Base-by-base conservation (phyloP, 345 rosid species). In the Eucalyptus marginata region DNA sequence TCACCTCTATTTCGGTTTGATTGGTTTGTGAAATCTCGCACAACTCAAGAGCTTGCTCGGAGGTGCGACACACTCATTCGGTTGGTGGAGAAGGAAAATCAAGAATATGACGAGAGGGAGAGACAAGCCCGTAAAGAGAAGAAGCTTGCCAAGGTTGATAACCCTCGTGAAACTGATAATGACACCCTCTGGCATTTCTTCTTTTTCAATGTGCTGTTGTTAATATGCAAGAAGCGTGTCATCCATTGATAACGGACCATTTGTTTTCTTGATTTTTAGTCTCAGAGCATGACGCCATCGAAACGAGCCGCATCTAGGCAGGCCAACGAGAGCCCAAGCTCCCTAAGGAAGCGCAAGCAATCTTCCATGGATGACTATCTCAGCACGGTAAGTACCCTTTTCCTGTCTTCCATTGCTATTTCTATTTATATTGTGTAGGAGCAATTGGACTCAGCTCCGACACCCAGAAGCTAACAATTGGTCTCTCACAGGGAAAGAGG, bases 11-110 rank as follows among this genome's bases (percentile, higher is more conserved):
- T 98, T 89, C 96, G 96, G 56, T 98, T 98, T 93, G 99, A 98
- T 92, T 97, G 99, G 99, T 98, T 94, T 92, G 98, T 97, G 85
- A 98, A 98, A 93, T 98, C 99, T 33, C 97, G 99, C 80, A 94
- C 99, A 31, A 94, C 96, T 56, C 99, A 96, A 86, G 99, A 98
- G 94, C 95, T 98, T 43, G 99, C 99, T 3, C 93, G 99, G 93
- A 96, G 99, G 93, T 98, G 99, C 59, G 99, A 98, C 91, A 97
- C 99, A 18, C 95, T 98, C 54, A 96, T 98, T 84, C 94, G 98
- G 87, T 91, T 98, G 93, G 98, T 98, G 84, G 99, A 98, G 95
- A 98, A 98, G 95, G 99, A 98, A 94, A 98, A 98, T 91, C 99
- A 97, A 92, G 99, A 98, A 91, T 94, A 92, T 87, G 98, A 98